phyloP scores from a whole-genome alignment of 305 asterid genomes.

The Fraxinus xanthoxyloides region DNA sequence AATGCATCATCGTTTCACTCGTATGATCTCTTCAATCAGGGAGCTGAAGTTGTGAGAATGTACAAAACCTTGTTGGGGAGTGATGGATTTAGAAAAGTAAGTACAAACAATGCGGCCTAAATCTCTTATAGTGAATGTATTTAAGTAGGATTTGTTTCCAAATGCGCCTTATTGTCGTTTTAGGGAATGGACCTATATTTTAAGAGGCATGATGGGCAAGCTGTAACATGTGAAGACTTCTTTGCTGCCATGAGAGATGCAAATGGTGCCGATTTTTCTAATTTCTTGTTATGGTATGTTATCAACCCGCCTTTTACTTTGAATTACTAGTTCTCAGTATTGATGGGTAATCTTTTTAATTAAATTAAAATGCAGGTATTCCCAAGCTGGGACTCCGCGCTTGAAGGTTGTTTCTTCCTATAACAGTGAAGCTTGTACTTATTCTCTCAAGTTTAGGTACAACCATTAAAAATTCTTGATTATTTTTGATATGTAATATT shows the following conservation, averaged over 20 bases:
- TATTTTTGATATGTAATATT: background rate
- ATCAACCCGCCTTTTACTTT: constrained; percentile 14
- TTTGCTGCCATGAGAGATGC: constrained; percentile 98
- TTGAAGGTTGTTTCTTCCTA: constrained; percentile 63
- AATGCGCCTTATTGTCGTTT: constrained; percentile 18
- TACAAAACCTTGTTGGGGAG: constrained; percentile 82
- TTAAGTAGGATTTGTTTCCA: background rate
- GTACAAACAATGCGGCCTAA: constrained; percentile 12
- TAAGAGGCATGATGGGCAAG: constrained; percentile 95
- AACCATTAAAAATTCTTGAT: background rate
- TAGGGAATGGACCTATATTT: constrained; percentile 96
- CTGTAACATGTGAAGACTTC: constrained; percentile 93
- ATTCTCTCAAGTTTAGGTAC: constrained; percentile 79
- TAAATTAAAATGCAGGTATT: constrained; percentile 61
- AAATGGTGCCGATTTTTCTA: constrained; percentile 73
- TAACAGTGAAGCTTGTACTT: constrained; percentile 58
- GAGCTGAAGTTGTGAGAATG: constrained; percentile 98
- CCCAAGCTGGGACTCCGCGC: constrained; percentile 96
- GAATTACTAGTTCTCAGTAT: background rate
- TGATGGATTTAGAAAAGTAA: constrained; percentile 86
- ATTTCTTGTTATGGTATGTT: constrained; percentile 77
- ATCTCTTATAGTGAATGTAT: background rate
- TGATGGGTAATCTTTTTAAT: constrained; percentile 16
- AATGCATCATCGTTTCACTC: constrained; percentile 6
- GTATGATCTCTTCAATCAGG: constrained; percentile 44